Evolutionary conservation across 129 eudicot species (phyloP).

Genomic region (Centaurea solstitialis): DNA sequence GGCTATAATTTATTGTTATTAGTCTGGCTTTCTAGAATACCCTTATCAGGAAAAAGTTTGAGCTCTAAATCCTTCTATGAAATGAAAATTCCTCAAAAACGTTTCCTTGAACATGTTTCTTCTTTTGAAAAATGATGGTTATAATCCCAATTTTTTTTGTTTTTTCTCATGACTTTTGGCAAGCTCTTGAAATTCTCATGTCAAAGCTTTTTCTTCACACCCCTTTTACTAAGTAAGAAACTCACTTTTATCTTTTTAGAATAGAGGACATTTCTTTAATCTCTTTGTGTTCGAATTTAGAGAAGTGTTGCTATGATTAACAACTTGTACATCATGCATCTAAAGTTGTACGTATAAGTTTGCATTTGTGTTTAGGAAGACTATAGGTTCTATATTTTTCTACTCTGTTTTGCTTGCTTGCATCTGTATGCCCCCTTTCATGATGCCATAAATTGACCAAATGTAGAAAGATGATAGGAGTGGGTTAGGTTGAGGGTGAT

Average conservation of each 20-base stretch:
- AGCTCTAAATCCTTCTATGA: too few species aligned
- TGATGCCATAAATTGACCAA: background rate
- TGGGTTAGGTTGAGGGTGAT: background rate
- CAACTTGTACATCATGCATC: background rate
- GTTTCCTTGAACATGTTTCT: too few species aligned
- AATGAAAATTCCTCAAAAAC: too few species aligned
- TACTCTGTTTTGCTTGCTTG: background rate
- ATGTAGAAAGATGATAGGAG: background rate
- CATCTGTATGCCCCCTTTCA: background rate
- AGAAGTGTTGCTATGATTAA: background rate
- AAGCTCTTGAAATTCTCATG: background rate
- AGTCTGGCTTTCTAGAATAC: too few species aligned
- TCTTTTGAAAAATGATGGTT: too few species aligned
- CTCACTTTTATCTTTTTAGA: too few species aligned
- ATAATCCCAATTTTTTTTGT: too few species aligned
- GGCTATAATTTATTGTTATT: too few species aligned
- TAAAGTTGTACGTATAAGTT: background rate
- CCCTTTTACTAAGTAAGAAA: background rate
- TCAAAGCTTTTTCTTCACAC: background rate
- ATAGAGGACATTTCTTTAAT: background rate
- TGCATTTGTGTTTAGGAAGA: too few species aligned
- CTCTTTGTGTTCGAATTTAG: background rate
- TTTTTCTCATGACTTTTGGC: background rate
- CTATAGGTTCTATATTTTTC: background rate
- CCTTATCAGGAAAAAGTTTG: too few species aligned